Percentiles rank a stretch among this genome's conserved stretches.
These are phyloP conservation scores for Pilaira anomala DNA, from an alignment of 192 early-diverging fungal species.

Conservation along the genomic window DNA sequence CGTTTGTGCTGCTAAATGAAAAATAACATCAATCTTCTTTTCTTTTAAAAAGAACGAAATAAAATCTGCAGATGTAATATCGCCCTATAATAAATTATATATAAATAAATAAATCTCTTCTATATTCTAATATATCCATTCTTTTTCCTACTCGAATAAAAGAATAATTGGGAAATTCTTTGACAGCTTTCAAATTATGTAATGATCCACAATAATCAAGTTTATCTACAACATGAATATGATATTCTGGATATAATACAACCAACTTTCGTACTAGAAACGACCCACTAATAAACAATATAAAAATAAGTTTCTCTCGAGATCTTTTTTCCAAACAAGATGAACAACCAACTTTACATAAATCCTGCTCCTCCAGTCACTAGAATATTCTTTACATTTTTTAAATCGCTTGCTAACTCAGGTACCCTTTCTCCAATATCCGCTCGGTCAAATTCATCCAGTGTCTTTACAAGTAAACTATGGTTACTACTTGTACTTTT, in stretches of 20 bases:
- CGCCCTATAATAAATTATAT: slow-evolving; percentile 40
- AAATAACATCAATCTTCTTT: slow-evolving; percentile 67
- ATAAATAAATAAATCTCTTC: background rate
- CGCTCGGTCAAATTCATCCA: slow-evolving; percentile 35
- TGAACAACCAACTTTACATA: slow-evolving; percentile 53
- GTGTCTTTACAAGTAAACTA: slow-evolving; percentile 4
- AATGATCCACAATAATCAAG: slow-evolving; percentile 76
- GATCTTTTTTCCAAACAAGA: background rate
- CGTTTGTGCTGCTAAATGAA: slow-evolving; percentile 80
- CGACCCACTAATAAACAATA: slow-evolving; percentile 52
- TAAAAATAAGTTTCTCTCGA: background rate
- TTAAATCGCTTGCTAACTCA: slow-evolving; percentile 28
- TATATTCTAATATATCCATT: too few species aligned
- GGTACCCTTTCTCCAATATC: slow-evolving; percentile 36
- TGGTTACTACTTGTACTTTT: too few species aligned
- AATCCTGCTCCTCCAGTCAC: slow-evolving; percentile 83
- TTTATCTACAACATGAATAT: slow-evolving; percentile 67
- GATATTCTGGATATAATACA: slow-evolving; percentile 63
- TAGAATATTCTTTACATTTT: slow-evolving; percentile 58
- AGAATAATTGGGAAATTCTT: slow-evolving; percentile 49
- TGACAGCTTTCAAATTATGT: slow-evolving; percentile 49
- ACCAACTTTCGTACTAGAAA: slow-evolving; percentile 62
- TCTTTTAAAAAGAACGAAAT: slow-evolving; percentile 60
- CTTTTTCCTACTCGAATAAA: slow-evolving; percentile 66
- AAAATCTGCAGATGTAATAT: slow-evolving; percentile 63